Evolutionary conservation across 805 yeast genomes (phyloP).

Genomic region (Yamadazyma akitaensis): DNA sequence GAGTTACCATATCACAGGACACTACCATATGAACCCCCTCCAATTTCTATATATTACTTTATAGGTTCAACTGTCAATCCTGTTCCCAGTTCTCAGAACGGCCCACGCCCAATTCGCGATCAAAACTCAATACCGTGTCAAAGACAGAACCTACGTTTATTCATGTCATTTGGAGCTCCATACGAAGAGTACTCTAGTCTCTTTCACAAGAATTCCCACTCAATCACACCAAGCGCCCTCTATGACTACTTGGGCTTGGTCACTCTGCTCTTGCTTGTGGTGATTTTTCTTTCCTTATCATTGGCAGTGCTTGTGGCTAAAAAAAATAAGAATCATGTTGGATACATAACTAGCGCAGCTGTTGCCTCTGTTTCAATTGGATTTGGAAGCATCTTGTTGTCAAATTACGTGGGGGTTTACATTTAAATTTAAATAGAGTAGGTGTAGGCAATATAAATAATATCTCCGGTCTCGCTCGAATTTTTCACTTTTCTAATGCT

Average conservation of each 20-base stretch:
- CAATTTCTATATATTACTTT: too few species aligned
- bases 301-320: slow-evolving; percentile 27
- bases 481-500: background rate
- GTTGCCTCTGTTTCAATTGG: slow-evolving; percentile 39
- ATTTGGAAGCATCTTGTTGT: slow-evolving; percentile 31
- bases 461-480: background rate
- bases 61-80: too few species aligned
- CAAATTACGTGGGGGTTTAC: slow-evolving; percentile 44
- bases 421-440: slow-evolving; percentile 18
- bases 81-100: too few species aligned
- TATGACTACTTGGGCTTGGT: slow-evolving; percentile 13
- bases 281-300: slow-evolving; percentile 29
- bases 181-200: slow-evolving; percentile 25
- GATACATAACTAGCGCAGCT: slow-evolving; percentile 27
- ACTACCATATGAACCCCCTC: too few species aligned
- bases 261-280: slow-evolving; percentile 22
- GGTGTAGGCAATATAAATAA: too few species aligned
- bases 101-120: too few species aligned
- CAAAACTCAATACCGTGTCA: too few species aligned
- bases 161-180: slow-evolving; percentile 21
- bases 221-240: slow-evolving; percentile 21
- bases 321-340: slow-evolving; percentile 21
- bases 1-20: too few species aligned
- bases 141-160: too few species aligned
- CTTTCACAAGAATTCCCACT: slow-evolving; percentile 19